phyloP scores from a whole-genome alignment of 768 basidiomycete species.

The Tulasnella sp. region DNA sequence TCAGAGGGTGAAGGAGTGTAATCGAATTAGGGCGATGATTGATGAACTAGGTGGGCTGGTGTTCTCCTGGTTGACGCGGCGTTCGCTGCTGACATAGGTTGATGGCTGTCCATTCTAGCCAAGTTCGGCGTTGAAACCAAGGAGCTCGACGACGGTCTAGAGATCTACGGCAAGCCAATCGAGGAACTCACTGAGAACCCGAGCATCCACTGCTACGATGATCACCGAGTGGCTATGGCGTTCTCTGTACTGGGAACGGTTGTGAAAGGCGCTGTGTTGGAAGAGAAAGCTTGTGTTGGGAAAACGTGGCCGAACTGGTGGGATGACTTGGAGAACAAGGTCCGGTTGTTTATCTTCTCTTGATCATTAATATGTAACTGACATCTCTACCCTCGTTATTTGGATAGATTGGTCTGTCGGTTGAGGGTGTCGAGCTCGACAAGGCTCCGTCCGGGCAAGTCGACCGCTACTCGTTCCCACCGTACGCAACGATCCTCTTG shows the following conservation, averaged over 20 bases:
- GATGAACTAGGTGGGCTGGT: conserved; percentile 75
- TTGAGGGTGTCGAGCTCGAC: conserved; percentile 80
- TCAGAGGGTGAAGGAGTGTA: conserved; percentile 98
- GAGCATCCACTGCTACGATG: conserved; percentile 94
- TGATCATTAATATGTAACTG: neutral
- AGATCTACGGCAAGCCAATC: conserved; percentile 79
- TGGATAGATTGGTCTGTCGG: conserved; percentile 79
- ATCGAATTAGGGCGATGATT: conserved; percentile 95
- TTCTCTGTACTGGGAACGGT: conserved; percentile 87
- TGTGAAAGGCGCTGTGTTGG: conserved; percentile 73
- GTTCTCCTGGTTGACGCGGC: neutral
- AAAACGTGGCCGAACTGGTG: conserved; percentile 99
- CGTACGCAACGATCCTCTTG: conserved; percentile 64
- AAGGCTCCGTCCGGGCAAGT: conserved; percentile 43
- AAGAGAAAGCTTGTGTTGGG: conserved; percentile 97
- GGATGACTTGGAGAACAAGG: conserved; percentile 97
- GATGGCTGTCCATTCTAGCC: conserved; percentile 50
- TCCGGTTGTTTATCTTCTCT: conserved; percentile 42
- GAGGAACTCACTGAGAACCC: conserved; percentile 65
- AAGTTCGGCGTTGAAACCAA: conserved; percentile 94
- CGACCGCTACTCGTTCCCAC: conserved; percentile 49
- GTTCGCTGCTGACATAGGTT: neutral
- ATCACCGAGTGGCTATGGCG: conserved; percentile 98
- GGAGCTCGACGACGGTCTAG: conserved; percentile 91
- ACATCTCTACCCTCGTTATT: neutral